Conservation (phyloP, 768 basidiomycete genomes). For the Pulveroboletus sp. region DNA sequence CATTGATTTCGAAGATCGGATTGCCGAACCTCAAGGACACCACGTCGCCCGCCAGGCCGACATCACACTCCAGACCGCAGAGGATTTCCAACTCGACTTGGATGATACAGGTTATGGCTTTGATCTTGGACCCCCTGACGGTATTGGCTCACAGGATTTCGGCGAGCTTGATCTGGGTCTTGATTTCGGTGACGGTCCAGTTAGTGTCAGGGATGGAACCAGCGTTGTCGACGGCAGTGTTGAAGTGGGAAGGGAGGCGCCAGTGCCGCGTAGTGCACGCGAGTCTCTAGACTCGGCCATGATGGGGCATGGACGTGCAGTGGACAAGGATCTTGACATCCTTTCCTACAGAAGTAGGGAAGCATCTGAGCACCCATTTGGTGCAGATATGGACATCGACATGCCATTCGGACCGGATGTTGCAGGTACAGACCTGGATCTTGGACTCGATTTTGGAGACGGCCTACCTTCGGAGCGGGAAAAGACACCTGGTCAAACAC, state of each 20-base stretch:
- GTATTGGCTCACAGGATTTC: slow-evolving; percentile 84
- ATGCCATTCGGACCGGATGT: slow-evolving; percentile 48
- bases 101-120: slow-evolving; percentile 60
- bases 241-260: slow-evolving; percentile 74
- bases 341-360: slow-evolving; percentile 64
- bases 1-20: slow-evolving; percentile 66
- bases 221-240: slow-evolving; percentile 59
- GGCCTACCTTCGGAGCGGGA: slow-evolving; percentile 42
- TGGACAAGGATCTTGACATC: slow-evolving; percentile 54
- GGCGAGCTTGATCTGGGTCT: slow-evolving; percentile 68
- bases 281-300: slow-evolving; percentile 63
- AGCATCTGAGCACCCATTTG: slow-evolving; percentile 63
- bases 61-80: slow-evolving; percentile 77
- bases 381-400: slow-evolving; percentile 47
- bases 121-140: slow-evolving; percentile 73
- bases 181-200: slow-evolving; percentile 64
- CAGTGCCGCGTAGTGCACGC: slow-evolving; percentile 37
- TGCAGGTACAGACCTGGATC: slow-evolving; percentile 55
- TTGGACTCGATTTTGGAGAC: slow-evolving; percentile 68
- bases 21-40: slow-evolving; percentile 60
- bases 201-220: slow-evolving; percentile 29
- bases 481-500: slow-evolving; percentile 56
- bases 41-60: slow-evolving; percentile 84
- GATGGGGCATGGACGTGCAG: slow-evolving; percentile 41
- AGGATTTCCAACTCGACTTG: slow-evolving; percentile 66